phyloP scores from a whole-genome alignment of 2,329 filamentous ascomycete species.

The Aspergillus amoenus region DNA sequence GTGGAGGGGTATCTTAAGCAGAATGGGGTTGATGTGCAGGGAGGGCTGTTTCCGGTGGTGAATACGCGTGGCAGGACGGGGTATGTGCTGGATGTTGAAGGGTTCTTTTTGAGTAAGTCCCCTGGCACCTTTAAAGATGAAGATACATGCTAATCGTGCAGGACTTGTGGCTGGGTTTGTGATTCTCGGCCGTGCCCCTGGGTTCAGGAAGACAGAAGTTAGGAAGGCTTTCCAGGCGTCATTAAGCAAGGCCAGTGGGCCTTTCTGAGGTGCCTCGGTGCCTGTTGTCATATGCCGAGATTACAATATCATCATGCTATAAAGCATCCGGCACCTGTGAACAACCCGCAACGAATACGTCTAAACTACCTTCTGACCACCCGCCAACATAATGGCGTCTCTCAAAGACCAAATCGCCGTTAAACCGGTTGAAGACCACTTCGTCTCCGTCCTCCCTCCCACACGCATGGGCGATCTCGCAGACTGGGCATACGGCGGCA shows the following conservation, averaged over 20 bases:
- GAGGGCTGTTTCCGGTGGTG: background rate
- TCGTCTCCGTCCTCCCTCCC: background rate
- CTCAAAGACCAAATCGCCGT: background rate
- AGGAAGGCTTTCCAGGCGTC: background rate
- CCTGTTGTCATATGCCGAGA: background rate
- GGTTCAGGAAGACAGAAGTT: slow-evolving; percentile 1
- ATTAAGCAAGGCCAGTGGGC: background rate
- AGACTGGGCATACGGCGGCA: slow-evolving; percentile 1
- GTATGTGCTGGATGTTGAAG: background rate
- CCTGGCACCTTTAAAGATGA: too few relatives aligned
- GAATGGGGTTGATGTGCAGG: slow-evolving; percentile 4
- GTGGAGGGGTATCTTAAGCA: slow-evolving; percentile 21
- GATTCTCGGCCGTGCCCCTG: slow-evolving; percentile 1
- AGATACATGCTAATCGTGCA: slow-evolving; percentile 12
- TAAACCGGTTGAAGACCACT: background rate
- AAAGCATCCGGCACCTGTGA: background rate
- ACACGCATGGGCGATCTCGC: background rate
- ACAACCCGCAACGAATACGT: too few relatives aligned
- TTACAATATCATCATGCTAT: background rate
- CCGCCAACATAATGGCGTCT: background rate
- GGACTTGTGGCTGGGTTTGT: slow-evolving; percentile 54
- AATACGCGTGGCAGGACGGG: background rate
- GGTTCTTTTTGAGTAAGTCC: background rate
- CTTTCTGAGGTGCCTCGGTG: background rate
- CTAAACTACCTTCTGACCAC: too few relatives aligned